Evolutionary conservation across 441 rosid genomes (phyloP), one percentile per base, ranked within the genome.

Genomic region (Populus hybrid): DNA sequence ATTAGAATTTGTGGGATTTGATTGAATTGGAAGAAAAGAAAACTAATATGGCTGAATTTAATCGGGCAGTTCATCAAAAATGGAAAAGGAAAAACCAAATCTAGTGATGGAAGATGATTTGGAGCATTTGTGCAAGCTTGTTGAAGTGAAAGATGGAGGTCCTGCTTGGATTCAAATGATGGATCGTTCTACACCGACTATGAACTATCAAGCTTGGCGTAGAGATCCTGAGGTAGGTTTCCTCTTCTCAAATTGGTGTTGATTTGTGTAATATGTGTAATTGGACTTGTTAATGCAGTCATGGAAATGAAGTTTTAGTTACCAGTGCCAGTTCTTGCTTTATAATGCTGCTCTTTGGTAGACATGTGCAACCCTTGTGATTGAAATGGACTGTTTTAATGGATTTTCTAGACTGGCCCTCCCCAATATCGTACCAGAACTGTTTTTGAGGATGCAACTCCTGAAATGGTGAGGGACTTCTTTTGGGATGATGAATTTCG

Each of bases 401-500:
- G 77, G 35, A 65, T 79, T 80, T 82, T 68, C 35, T 77, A 94
- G 96, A 86, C 46, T 68, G 99, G 97, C 11, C 99, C 98, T 82
- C 93, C 99, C 0, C 94, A 93, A 78, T 95, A 93, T 81, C 94
- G 97, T n/a, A 90, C 90, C 82, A 85, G 94, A 42, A 93, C 97
- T 24, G 87, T 95, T 69, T 95, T 87, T 77, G 98, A 95, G 81
- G 93, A 95, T 81, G 97, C 95, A 18, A 88, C 92, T 26, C 99
- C 99, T 61, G 98, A 95, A 88, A 76, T 87, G 86, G 90, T 88
- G 65, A 92, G 98, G 76, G 97, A 95, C 77, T 93, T 93, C 89
- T 95, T 95, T 76, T 93, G 98, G 99, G 99, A 95, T 71, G 97
- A 95, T 80, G 92, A 88, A 32, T 92, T 84, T 78, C 87, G 99